These are phyloP conservation scores for Yarrowia osloensis DNA, from an alignment of 805 yeast genomes.

Conservation along the genomic window DNA sequence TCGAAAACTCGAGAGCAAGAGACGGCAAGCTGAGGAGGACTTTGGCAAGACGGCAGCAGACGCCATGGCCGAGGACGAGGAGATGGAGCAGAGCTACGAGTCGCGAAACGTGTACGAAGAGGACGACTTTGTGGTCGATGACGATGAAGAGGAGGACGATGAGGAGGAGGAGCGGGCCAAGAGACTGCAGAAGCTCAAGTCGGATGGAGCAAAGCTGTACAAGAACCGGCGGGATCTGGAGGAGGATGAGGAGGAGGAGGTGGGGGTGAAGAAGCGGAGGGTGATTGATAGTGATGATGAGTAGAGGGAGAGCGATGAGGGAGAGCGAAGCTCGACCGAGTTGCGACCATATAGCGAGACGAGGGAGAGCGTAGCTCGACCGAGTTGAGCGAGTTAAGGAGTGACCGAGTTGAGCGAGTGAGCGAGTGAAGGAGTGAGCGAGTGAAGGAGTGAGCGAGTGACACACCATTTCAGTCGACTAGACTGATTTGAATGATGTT, in stretches of 20 bases:
- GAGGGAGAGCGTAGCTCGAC: no score
- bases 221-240: slow-evolving; percentile 32
- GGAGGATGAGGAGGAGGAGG: slow-evolving; percentile 32
- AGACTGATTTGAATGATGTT: no score
- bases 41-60: slow-evolving; percentile 16
- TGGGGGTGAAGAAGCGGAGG: slow-evolving; percentile 37
- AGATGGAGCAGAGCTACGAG: slow-evolving; percentile 35
- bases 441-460: no score
- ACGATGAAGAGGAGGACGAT: slow-evolving; percentile 40
- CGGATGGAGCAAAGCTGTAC: slow-evolving; percentile 38
- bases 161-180: slow-evolving; percentile 40
- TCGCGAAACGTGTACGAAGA: slow-evolving; percentile 42
- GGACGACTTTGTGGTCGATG: slow-evolving; percentile 45
- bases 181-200: slow-evolving; percentile 40
- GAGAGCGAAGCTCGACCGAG: neutral
- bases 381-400: no score
- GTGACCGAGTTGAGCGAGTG: no score
- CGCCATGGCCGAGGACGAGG: slow-evolving; percentile 26
- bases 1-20: slow-evolving; percentile 46
- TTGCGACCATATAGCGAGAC: no score
- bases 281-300: slow-evolving; percentile 40
- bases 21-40: slow-evolving; percentile 39
- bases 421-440: no score
- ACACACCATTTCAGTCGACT: no score
- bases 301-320: slow-evolving; percentile 35